These are phyloP conservation scores for Lentinula detonsa DNA, from an alignment of 768 basidiomycete species.

Conservation along the genomic window DNA sequence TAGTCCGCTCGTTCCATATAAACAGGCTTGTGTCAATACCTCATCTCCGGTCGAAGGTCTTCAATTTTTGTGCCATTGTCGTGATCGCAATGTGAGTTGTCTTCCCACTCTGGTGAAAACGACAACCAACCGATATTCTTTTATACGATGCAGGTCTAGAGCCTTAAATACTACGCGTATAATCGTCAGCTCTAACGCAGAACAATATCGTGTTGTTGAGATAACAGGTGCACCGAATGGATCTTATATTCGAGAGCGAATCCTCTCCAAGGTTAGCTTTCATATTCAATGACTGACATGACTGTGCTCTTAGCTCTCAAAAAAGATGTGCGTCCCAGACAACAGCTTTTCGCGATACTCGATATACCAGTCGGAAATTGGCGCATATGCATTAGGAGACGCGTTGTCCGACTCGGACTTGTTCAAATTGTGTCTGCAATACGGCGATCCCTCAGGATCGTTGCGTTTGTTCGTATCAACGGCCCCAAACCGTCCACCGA, in stretches of 20 bases:
- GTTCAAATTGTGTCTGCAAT: constrained; percentile 35
- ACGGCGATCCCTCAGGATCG: constrained; percentile 40
- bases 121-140: neutral
- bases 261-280: constrained; percentile 34
- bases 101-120: neutral
- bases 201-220: constrained; percentile 44
- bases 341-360: constrained; percentile 31
- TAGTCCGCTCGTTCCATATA: constrained; percentile 1
- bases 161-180: constrained; percentile 29
- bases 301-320: neutral
- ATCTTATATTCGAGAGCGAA: constrained; percentile 36
- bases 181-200: constrained; percentile 42
- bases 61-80: neutral
- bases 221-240: constrained; percentile 40
- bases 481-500: constrained; percentile 34
- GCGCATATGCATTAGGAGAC: constrained; percentile 33
- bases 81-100: neutral
- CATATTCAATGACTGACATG: neutral
- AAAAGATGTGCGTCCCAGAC: constrained; percentile 38
- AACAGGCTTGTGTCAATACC: neutral
- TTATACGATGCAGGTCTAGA: neutral
- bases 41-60: neutral
- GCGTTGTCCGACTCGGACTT: constrained; percentile 34
- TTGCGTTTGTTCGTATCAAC: constrained; percentile 48
- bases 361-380: constrained; percentile 44